A percentile compares a stretch with the other conserved stretches of the same genome.
Conservation (phyloP, 164 flowering plant genomes). For the Chimonanthus salicifolius region DNA sequence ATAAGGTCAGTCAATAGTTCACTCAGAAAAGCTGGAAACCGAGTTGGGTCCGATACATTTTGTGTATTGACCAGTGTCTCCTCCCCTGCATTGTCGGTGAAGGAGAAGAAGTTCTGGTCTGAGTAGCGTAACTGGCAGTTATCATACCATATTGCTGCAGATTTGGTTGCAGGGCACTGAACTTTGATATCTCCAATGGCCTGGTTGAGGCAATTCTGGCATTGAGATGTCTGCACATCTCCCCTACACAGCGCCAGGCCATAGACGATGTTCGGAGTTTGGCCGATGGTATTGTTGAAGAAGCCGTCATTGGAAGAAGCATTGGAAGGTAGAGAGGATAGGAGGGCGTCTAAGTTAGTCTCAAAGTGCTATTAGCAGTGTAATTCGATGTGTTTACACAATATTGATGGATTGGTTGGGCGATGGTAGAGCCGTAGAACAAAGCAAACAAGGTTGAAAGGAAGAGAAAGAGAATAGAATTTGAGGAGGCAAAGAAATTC, state of each 20-base stretch:
- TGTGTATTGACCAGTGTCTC: no score
- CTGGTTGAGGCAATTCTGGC: constrained; percentile 13
- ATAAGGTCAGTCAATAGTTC: no score
- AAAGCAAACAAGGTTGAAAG: no score
- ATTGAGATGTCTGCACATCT: constrained; percentile 4
- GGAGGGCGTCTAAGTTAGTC: constrained; percentile 15
- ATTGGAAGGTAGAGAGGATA: constrained; percentile 11
- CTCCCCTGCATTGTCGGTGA: no score
- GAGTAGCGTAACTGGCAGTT: constrained; percentile 24
- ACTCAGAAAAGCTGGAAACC: no score
- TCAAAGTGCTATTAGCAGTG: constrained; percentile 10
- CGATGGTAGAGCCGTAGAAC: no score
- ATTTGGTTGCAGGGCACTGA: constrained; percentile 18
- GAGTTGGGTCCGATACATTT: no score
- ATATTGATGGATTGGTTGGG: no score
- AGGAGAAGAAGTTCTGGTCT: background rate
- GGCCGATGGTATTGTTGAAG: constrained; percentile 14
- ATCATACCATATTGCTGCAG: constrained; percentile 28
- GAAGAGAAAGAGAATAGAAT: no score
- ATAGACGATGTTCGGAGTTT: constrained; percentile 17
- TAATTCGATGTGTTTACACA: background rate
- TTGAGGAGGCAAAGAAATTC: no score
- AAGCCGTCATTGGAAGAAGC: constrained; percentile 11
- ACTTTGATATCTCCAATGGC: constrained; percentile 11
- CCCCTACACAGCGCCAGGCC: constrained; percentile 27